Evolutionary conservation across 805 yeast species (phyloP).

Genomic region (Cyberlindnera samutprakarnensis): DNA sequence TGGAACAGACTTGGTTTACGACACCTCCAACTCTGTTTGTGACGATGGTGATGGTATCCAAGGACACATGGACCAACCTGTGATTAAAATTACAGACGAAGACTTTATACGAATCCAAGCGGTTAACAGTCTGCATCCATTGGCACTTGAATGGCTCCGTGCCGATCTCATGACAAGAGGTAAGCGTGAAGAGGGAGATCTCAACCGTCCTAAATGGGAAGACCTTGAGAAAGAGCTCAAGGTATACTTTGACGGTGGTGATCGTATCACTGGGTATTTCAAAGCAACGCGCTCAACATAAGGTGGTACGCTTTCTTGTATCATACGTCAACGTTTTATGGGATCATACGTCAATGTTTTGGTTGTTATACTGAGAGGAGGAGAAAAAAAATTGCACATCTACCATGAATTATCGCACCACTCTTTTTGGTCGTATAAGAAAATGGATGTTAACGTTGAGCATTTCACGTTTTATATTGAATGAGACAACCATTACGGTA

Average conservation of each 20-base stretch:
- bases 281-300: slow-evolving; percentile 34
- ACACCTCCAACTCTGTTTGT: slow-evolving; percentile 1
- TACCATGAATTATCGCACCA: too few species aligned
- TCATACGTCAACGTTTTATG: too few species aligned
- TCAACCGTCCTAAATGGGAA: slow-evolving; percentile 49
- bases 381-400: too few species aligned
- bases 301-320: too few species aligned
- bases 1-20: slow-evolving; percentile 26
- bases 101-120: slow-evolving; percentile 29
- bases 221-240: slow-evolving; percentile 39
- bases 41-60: slow-evolving; percentile 18
- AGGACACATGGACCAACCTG: slow-evolving; percentile 14
- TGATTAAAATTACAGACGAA: slow-evolving; percentile 12
- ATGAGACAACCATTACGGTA: too few species aligned
- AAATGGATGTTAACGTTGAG: too few species aligned
- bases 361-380: too few species aligned
- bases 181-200: slow-evolving; percentile 43
- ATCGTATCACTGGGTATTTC: slow-evolving; percentile 42
- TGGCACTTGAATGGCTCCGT: slow-evolving; percentile 62
- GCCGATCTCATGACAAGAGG: slow-evolving; percentile 37
- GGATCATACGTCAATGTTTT: too few species aligned
- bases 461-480: too few species aligned
- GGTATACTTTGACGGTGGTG: slow-evolving; percentile 35
- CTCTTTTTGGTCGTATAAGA: too few species aligned
- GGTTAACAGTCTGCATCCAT: slow-evolving; percentile 57